These are phyloP conservation scores for Venturia effusa DNA, from an alignment of 2,329 filamentous ascomycete genomes.

Conservation along the genomic window DNA sequence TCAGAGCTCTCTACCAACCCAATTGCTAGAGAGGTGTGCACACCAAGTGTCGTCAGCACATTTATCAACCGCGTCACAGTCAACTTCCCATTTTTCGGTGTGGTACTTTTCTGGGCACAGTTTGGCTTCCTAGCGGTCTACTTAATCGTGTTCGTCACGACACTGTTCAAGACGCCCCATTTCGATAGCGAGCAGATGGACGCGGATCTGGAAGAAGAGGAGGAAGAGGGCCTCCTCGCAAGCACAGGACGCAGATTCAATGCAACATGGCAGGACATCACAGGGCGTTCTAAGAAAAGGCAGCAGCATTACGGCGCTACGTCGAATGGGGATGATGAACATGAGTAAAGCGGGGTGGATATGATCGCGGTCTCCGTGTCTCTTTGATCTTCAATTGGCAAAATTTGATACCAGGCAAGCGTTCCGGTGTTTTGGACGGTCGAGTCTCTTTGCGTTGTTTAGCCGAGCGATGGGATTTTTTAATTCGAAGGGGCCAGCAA, in stretches of 20 bases:
- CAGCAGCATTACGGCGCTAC: slow-evolving; percentile 13
- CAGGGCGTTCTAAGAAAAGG: slow-evolving; percentile 39
- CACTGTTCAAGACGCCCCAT: slow-evolving; percentile 69
- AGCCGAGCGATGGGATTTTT: background rate
- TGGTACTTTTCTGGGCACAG: slow-evolving; percentile 91
- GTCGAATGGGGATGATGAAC: slow-evolving; percentile 1
- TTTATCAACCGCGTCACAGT: slow-evolving; percentile 88
- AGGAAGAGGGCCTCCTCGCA: slow-evolving; percentile 85
- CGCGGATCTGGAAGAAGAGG: slow-evolving; percentile 79
- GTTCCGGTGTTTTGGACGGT: background rate
- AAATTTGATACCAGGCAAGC: background rate
- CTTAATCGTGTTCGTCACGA: slow-evolving; percentile 66
- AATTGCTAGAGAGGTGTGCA: slow-evolving; percentile 74
- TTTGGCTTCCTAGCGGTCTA: slow-evolving; percentile 80
- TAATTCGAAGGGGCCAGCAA: background rate
- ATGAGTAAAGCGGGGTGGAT: background rate
- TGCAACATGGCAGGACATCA: slow-evolving; percentile 82
- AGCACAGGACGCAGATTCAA: slow-evolving; percentile 73
- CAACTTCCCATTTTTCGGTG: slow-evolving; percentile 92
- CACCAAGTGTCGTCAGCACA: slow-evolving; percentile 79
- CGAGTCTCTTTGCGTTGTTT: background rate
- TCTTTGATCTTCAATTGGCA: background rate
- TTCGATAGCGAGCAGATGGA: slow-evolving; percentile 70
- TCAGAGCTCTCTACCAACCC: slow-evolving; percentile 62
- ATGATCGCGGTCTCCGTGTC: background rate